Conservation (phyloP, 805 yeast species). For the Metschnikowia santaceciliae region DNA sequence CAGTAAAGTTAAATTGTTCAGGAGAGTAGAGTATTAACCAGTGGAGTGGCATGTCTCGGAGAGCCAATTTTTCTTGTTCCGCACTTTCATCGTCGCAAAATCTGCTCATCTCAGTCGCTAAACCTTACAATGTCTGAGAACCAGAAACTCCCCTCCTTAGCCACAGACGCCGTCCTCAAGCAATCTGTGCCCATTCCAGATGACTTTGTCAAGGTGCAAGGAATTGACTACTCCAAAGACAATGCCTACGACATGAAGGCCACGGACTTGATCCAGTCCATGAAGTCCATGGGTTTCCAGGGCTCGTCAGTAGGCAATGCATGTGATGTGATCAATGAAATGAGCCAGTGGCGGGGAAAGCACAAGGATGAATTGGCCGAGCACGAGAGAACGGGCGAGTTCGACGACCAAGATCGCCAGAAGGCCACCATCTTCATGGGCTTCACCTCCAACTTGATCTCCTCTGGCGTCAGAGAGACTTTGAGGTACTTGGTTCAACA, state of each 20-base stretch:
- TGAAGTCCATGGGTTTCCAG: conserved; percentile 97
- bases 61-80: not conserved
- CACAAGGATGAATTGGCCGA: conserved; percentile 66
- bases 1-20: too few species aligned
- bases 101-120: conserved; percentile 2
- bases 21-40: too few species aligned
- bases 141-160: conserved; percentile 53
- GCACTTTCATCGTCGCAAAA: conserved; percentile 1
- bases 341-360: conserved; percentile 92
- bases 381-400: conserved; percentile 63
- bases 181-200: conserved; percentile 84
- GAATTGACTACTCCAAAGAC: conserved; percentile 83
- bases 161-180: conserved; percentile 88
- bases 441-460: conserved; percentile 91
- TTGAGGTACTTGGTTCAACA: conserved; percentile 85
- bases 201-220: conserved; percentile 72
- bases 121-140: conserved; percentile 5
- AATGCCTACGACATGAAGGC: conserved; percentile 77
- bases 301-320: conserved; percentile 83
- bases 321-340: conserved; percentile 86
- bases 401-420: conserved; percentile 73
- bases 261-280: conserved; percentile 67
- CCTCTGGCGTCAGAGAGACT: conserved; percentile 92
- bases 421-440: conserved; percentile 93
- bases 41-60: too few species aligned